phyloP scores from a whole-genome alignment of 148 eudicot species.

The Salicornia ramosissima region DNA sequence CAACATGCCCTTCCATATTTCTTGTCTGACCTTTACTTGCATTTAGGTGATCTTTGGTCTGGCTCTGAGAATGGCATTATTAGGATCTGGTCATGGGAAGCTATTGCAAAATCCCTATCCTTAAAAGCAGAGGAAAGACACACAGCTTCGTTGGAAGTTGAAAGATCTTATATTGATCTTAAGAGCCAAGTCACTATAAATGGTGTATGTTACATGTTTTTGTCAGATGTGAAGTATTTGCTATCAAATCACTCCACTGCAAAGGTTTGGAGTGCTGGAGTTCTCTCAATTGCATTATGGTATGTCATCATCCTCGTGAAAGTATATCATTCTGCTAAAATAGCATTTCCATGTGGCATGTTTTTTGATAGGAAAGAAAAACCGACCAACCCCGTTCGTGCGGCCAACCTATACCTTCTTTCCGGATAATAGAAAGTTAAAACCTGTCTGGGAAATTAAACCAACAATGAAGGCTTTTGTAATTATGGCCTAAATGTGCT shows the following conservation, averaged over 20 bases:
- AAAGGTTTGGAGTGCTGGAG: conserved; percentile 89
- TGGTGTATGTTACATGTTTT: conserved; percentile 60
- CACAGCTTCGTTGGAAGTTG: conserved; percentile 62
- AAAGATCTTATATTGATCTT: conserved; percentile 85
- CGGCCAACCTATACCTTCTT: no score
- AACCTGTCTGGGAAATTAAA: no score
- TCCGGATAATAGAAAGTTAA: no score
- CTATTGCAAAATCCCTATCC: conserved; percentile 67
- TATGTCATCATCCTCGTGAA: conserved; percentile 32
- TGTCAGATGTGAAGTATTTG: conserved; percentile 74
- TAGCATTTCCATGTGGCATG: no score
- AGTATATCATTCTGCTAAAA: background rate
- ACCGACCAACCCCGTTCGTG: no score
- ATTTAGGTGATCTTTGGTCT: conserved; percentile 91
- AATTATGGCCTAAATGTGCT: no score
- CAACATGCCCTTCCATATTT: background rate
- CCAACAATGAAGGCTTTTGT: no score
- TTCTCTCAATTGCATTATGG: conserved; percentile 79
- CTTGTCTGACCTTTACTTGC: conserved; percentile 15
- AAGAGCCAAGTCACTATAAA: conserved; percentile 65
- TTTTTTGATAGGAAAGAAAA: no score
- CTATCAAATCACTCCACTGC: conserved; percentile 64
- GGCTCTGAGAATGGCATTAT: conserved; percentile 78
- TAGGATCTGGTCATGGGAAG: conserved; percentile 95
- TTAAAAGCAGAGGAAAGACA: conserved; percentile 70